Evolutionary conservation across 139 green algal genomes (phyloP).

Genomic region (Closterium sp.): DNA sequence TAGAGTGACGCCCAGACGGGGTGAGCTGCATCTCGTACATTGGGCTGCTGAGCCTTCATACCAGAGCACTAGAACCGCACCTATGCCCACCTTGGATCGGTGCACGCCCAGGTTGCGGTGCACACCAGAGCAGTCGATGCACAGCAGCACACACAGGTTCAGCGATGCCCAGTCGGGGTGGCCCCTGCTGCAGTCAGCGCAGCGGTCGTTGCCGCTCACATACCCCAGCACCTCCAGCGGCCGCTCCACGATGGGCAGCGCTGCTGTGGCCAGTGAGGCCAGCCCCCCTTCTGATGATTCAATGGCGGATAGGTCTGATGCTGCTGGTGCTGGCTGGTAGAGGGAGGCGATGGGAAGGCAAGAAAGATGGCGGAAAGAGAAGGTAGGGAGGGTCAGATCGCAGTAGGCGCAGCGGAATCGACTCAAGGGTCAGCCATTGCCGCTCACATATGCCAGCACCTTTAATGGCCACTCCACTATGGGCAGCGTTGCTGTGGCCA

Average conservation of each 20-base stretch:
- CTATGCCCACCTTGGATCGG: constrained; percentile 64
- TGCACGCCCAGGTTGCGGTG: constrained; percentile 87
- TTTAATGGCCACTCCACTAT: constrained; percentile 28
- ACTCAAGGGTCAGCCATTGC: no score
- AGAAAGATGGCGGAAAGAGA: background rate
- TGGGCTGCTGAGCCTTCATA: no score
- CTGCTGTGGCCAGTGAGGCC: no score
- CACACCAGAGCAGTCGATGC: constrained; percentile 86
- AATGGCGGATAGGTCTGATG: background rate
- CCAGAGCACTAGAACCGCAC: no score
- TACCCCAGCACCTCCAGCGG: constrained; percentile 45
- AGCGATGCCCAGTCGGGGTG: constrained; percentile 86
- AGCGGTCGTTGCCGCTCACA: constrained; percentile 73
- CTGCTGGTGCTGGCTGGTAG: background rate
- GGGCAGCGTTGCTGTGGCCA: background rate
- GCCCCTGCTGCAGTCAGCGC: constrained; percentile 76
- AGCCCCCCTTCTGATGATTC: background rate
- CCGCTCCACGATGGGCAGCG: constrained; percentile 5
- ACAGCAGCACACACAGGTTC: constrained; percentile 85
- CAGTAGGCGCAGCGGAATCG: constrained; percentile 86
- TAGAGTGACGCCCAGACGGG: constrained; percentile 90
- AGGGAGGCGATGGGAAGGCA: no score
- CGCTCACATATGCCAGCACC: constrained; percentile 56
- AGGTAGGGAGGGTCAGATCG: background rate
- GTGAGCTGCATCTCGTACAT: no score